A percentile compares a stretch with the other conserved stretches of the same genome.
Conservation (phyloP, 2,329 filamentous ascomycete genomes). For the Fusarium tricinctum region DNA sequence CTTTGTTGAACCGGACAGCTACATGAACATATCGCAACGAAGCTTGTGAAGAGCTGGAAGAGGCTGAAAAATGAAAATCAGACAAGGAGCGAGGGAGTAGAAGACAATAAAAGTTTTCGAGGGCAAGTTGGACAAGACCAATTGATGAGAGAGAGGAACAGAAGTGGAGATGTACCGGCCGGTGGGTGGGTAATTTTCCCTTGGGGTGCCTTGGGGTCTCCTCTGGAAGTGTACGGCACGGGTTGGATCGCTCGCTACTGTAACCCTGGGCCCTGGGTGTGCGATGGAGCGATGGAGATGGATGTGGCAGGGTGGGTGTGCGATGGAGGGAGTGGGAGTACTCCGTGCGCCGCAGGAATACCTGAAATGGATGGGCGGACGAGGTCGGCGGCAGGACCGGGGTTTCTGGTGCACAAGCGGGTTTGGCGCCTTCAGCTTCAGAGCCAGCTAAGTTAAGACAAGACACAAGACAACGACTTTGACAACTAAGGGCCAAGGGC, state of each 20-base stretch:
- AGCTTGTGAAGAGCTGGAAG: conserved; percentile 46
- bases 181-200: conserved; percentile 49
- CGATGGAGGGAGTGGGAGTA: conserved; percentile 31
- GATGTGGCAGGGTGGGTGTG: conserved; percentile 31
- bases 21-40: conserved; percentile 49
- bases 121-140: conserved; percentile 50
- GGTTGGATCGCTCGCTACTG: conserved; percentile 46
- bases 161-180: conserved; percentile 49
- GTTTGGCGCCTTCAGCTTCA: conserved; percentile 53
- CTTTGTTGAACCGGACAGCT: conserved; percentile 44
- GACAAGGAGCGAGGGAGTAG: conserved; percentile 35
- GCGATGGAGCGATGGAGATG: conserved; percentile 12
- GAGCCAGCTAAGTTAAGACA: conserved; percentile 31
- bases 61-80: conserved; percentile 43
- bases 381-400: conserved; percentile 50
- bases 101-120: conserved; percentile 52
- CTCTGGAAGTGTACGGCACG: conserved; percentile 37
- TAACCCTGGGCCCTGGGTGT: conserved; percentile 33
- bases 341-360: conserved; percentile 43
- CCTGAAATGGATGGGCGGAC: conserved; percentile 47
- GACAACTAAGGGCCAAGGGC: conserved; percentile 46
- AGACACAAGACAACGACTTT: conserved; percentile 37
- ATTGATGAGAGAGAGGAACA: conserved; percentile 50
- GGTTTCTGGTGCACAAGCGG: conserved; percentile 51
- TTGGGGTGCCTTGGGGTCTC: conserved; percentile 49